A percentile compares a stretch with the other conserved stretches of the same genome.
Evolutionary conservation across 805 yeast species (phyloP).

Genomic region (Starmerella lactis-condensi): DNA sequence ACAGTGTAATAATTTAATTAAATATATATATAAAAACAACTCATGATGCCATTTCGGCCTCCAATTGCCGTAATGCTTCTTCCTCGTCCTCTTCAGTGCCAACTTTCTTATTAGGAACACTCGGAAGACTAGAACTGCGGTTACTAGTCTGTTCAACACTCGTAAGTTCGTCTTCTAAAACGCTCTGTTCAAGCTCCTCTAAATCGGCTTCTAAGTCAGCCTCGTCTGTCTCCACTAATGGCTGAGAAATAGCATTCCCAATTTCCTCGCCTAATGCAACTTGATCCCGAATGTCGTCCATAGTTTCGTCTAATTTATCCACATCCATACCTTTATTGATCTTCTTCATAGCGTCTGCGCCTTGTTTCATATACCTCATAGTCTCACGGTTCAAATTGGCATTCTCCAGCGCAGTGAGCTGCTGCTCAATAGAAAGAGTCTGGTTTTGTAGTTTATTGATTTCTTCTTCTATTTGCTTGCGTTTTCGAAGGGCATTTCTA

Average conservation of each 20-base stretch:
- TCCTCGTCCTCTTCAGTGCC: conserved; percentile 26
- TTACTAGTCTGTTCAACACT: conserved; percentile 27
- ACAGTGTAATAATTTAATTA: conserved; percentile 1
- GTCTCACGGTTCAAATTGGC: conserved; percentile 95
- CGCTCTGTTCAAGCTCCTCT: conserved; percentile 72
- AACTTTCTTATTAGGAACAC: conserved; percentile 15
- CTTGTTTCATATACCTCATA: conserved; percentile 96
- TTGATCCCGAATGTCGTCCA: conserved; percentile 96
- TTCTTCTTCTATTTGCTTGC: conserved; percentile 63
- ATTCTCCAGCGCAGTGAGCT: conserved; percentile 73
- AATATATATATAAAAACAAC: not conserved
- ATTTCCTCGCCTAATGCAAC: conserved; percentile 90
- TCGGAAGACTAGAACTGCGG: conserved; percentile 22
- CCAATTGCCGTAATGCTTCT: conserved; percentile 27
- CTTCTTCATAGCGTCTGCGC: conserved; percentile 89
- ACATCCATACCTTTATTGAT: conserved; percentile 89
- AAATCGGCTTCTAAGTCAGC: conserved; percentile 92
- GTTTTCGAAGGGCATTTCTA: conserved; percentile 68
- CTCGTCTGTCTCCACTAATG: conserved; percentile 66
- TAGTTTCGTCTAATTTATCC: conserved; percentile 90
- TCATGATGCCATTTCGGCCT: conserved; percentile 28
- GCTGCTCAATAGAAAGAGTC: conserved; percentile 76
- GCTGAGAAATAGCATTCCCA: conserved; percentile 87
- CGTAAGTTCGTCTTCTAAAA: conserved; percentile 39
- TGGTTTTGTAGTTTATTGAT: conserved; percentile 68